These are phyloP conservation scores for Parafenestella ontariensis DNA, from an alignment of 2,329 filamentous ascomycete genomes.

Conservation along the genomic window DNA sequence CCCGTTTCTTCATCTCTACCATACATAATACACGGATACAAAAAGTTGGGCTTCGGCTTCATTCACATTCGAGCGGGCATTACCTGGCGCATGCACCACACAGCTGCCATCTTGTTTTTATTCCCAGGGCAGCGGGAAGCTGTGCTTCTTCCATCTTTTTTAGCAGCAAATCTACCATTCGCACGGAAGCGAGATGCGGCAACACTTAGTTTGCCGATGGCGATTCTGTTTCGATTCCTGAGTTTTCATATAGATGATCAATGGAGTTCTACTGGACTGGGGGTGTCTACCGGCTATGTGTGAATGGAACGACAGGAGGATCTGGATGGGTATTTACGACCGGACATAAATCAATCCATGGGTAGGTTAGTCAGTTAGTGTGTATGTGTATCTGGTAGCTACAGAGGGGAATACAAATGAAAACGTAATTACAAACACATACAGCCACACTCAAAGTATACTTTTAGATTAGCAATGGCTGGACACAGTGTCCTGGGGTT, in stretches of 20 bases:
- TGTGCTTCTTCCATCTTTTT: neutral
- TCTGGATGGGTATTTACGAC: neutral
- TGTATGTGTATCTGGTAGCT: neutral
- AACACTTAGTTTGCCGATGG: too few species aligned
- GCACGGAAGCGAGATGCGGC: neutral
- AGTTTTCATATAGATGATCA: neutral
- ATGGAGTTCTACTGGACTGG: neutral
- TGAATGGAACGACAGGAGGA: too few species aligned
- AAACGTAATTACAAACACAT: too few species aligned
- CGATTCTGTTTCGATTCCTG: neutral
- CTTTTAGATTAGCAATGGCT: too few species aligned
- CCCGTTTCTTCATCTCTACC: neutral
- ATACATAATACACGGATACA: constrained; percentile 10
- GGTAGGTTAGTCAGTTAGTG: neutral
- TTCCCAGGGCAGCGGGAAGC: neutral
- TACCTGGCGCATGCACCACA: neutral
- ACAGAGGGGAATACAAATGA: neutral
- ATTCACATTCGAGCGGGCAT: constrained; percentile 1
- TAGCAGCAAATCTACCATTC: neutral
- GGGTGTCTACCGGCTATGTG: neutral
- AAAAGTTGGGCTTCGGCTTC: constrained; percentile 7
- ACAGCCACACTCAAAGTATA: too few species aligned
- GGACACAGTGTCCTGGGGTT: too few species aligned
- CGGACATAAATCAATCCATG: neutral
- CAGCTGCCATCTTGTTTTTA: neutral